Evolutionary conservation across 2,329 filamentous ascomycete species (phyloP), one percentile per base, ranked within the genome.

Genomic region (Thielaviopsis populi): DNA sequence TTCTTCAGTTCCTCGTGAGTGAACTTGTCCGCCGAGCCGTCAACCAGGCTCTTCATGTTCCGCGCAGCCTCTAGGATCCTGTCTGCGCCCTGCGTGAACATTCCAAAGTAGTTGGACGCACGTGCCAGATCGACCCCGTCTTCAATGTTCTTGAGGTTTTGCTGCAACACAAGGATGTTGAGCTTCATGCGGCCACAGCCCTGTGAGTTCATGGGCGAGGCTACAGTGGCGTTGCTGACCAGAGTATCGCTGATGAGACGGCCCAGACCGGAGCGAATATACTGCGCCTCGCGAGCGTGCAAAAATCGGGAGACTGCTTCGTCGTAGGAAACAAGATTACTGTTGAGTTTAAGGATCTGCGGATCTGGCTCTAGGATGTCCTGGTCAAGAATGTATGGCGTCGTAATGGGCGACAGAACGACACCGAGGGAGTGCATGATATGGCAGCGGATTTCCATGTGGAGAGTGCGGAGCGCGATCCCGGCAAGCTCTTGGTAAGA

Each of bases 141-240:
- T 73, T 94, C 90, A 62, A 99, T 86, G 68, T 95, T 95, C 77
- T 96, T 96, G 63, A 99, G 83, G 70, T 96, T 96, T 72, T 99
- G 94, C 75, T 97, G 92, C 61, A 99, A 78, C 48, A 99, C 94
- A 27, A 96, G 80, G 59, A 96, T 90, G 72, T 99, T 96, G 70
- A 97, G 83, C 72, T 66, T 87, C 83, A 99, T 91, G 43, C 91
- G 83, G n/a, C 85, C 84, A 66, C 86, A 89, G 50, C 94, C 94
- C 69, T 87, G 83, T 43, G 76, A 77, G 73, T 99, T 96, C 85
- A 99, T 92, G 7, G 87, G 85, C 60, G 85, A 84, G 54, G 92
- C 87, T 71, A 83, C 81, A 19, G 80, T 77, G 1, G 85, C 83
- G 67, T 88, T 88, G 66, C 84, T 78, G 43, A 96, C 83, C 2